Evolutionary conservation across 176 grass and related monocot species (phyloP), one percentile per base, ranked within the genome.

Genomic region (Avena eriantha): DNA sequence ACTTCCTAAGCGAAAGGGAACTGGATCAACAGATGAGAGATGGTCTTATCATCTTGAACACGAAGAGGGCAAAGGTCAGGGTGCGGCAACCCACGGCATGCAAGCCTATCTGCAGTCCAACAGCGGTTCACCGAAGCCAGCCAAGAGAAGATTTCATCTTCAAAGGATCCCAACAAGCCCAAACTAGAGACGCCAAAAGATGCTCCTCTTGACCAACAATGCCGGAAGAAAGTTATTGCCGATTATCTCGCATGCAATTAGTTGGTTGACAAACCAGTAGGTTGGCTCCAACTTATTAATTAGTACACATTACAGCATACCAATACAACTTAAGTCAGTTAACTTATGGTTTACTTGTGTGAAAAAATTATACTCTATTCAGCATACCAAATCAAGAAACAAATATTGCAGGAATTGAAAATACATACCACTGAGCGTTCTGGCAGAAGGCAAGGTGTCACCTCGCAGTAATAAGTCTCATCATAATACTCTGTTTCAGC

Each of bases 391-490:
- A 58, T 54, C 21, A 82, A 78, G 61, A 75, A 39, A 53, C 23
- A 65, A 81, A 35, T n/a, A 7, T 85, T 55, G 72, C 12, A 36
- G 17, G 0, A 88, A 34, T 51, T 8, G 36, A 60, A 79, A 39
- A 83, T 80, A 82, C 90, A 69, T 94, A 98, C 96, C 93, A 90
- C 82, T 81, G 88, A 95, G 79, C 96, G 93, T 79, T 98, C 92
- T 88, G 96, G 96, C 50, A 98, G 87, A 92, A 98, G 89, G 77
- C 96, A 98, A 63, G 93, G 96, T 26, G 93, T 95, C 87, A 98
- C 93, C 84, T 98, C 96, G 7, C 91, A 95, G 85, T 89, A 94
- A 63, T 88, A 94, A 8, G 96, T 95, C 90, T 95, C 96, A 73
- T 86, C 82, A 84, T 95, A 98, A 87, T 91, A 87, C 84, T 95